Base-by-base conservation (phyloP, 306 rosid genomes). In the Quercus robur region DNA sequence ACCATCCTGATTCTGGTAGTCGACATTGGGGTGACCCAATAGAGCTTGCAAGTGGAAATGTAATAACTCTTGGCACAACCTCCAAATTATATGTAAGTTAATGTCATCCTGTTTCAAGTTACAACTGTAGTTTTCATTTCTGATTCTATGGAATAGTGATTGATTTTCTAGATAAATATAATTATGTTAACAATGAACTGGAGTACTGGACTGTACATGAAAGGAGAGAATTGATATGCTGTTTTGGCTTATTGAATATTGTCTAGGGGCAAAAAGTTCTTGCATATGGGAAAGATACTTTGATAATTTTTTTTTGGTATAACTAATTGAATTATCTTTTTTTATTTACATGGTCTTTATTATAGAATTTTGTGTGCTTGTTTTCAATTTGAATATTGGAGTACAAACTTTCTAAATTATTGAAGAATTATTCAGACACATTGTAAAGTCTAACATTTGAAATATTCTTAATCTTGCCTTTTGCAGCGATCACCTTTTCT, bases 61-160 rank as follows among this genome's bases (percentile, higher is more conserved):
- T 90, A 52, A 87, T 96, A 84, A 96, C 97, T 76, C 93, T 96
- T 76, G 99, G 98, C 74, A 91, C 99, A 66, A 93, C 94, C 71
- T 93, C 99, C 66, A 84, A 87, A 79, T 80, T 96, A 70, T 56
- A 74, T 81, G 98, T 96, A 82, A 86, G 98, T 88, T 75, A 69
- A 69, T 70, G 25, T 81, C 56, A 59, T n/a, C 61, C 63, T 75
- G 51, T 84, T 59, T 44, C 15, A 21, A 67, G 84, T 58, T 81
- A 67, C 41, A 74, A 33, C 56, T 52, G 21, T 79, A 30, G 44
- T 77, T 80, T 85, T 54, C 51, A 66, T 62, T 20, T 58, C 64
- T 9, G 64, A 58, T 58, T 20, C 64, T 58, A 21, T 10, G 23
- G 23, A 58, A 58, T 6, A 21, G 30, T 58, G 64, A n/a, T 25